Base-by-base conservation (phyloP, 495 filamentous ascomycete genomes). In the Clohesyomyces aquaticus region DNA sequence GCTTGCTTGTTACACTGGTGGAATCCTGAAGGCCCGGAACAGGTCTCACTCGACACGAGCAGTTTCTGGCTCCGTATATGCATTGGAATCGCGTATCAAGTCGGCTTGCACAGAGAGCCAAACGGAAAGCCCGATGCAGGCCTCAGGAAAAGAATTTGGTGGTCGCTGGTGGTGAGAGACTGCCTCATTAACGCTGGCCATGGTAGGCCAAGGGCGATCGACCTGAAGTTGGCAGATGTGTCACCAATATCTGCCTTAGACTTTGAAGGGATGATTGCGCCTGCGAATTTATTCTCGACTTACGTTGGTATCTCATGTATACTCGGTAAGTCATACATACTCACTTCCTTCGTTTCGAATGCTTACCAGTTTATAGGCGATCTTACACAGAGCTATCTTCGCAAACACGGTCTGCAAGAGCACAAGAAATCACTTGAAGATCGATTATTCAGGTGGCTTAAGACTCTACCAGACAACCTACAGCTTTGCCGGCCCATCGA, bases 1-100 rank as follows among this genome's bases (percentile, higher is more conserved):
- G 35, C 63, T 19, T 59, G 52, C 19, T 42, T 70, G 12, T 26
- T 70, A n/a, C 66, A 70, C 22, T 70, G 67, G 67, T 70, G 58
- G 59, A 70, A 70, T 43, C 67, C 67, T 16, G 63, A 67, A 47
- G 63, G 67, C 4, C 67, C 67, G n/a, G 67, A 70, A 43, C 52
- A 48, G 11, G 29, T 70, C 18, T 67, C 64, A 2, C 53, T 67
- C 3, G 67, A 70, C 29, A 67, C 67, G 3, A 70, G 67, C 51
- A 50, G 53, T n/a, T 70, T 70, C 50, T 70, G 67, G 67, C 42
- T 66, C 1, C 52, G 63, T 2, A 56, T 67, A 11, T 56, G 57
- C 38, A 55, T 55, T 4, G 67, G 67, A 1, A 27, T 70, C 23
- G 67, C 64, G 8, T 67, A 70, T 52, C 67, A 70, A 38, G 45